Base-by-base conservation (phyloP, 2,329 filamentous ascomycete species). In the Teratosphaeria epicoccoides region DNA sequence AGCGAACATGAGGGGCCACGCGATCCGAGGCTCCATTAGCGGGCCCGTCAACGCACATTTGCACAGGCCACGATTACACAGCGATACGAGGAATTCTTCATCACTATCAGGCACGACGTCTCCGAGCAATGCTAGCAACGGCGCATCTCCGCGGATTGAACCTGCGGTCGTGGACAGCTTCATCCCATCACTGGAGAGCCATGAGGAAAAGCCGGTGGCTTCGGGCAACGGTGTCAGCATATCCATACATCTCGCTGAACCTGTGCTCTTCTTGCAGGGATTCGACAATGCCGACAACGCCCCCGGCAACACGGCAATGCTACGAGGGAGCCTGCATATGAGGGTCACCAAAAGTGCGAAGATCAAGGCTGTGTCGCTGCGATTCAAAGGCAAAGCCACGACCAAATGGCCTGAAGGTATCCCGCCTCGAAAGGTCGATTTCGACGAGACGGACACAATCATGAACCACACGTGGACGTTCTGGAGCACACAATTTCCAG, bases 321-420 rank as follows among this genome's bases (percentile, higher is more conserved):
- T 98, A 12, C 80, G 93, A 51, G 93, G 93, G 17, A 89, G 83
- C 58, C 70, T 98, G 51, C 84, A 87, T 61, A 68, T 98, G 37
- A 84, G 84, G 54, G 80, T 97, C 11, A 84, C 86, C 45, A 97
- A 97, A 66, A 86, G 87, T 58, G 82, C 89, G 46, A 98, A 98
- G 71, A 83, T 98, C 59, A 96, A 95, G 73, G 85, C 88, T 3
- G 80, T 98, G 23, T 89, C 86, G 5, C 75, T 98, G 49, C 91
- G 87, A 62, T 87, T 98, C 60, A 80, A 84, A 40, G 93, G 91
- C 25, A 85, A 83, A 65, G 88, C 89, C 2, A 81, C 85, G 57
- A 97, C 93, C 1, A 89, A 95, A 65, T 98, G 93, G 93, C 91
- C 93, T 14, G 93, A 97, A 73, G 82, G 89, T 48, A 93, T 97